phyloP scores from a whole-genome alignment of 148 eudicot species.

The Beta vulgaris region DNA sequence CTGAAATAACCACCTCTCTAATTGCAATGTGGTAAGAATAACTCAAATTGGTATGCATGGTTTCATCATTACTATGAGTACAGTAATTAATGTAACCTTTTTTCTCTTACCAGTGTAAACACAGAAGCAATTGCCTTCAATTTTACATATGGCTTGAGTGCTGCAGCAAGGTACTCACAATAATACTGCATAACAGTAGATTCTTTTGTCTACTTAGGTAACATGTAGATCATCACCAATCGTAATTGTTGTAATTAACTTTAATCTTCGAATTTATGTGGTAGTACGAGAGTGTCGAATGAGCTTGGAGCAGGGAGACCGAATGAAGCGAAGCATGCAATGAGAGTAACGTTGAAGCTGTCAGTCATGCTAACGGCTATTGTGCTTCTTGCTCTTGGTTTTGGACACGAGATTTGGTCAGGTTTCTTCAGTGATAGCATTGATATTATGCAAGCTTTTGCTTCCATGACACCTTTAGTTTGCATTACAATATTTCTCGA shows the following conservation, averaged over 20 bases:
- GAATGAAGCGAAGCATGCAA: slow-evolving; percentile 55
- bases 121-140: slow-evolving; percentile 69
- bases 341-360: slow-evolving; percentile 61
- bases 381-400: slow-evolving; percentile 43
- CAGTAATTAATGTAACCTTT: neutral
- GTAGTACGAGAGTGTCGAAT: slow-evolving; percentile 84
- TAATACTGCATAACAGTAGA: too few species aligned
- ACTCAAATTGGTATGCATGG: too few species aligned
- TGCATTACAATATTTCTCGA: slow-evolving; percentile 54
- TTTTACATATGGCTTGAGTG: slow-evolving; percentile 71
- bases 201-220: neutral
- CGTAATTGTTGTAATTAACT: too few species aligned
- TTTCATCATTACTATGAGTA: too few species aligned
- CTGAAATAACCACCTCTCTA: slow-evolving; percentile 63
- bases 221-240: too few species aligned
- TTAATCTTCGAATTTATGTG: too few species aligned
- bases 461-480: slow-evolving; percentile 69
- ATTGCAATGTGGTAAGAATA: slow-evolving; percentile 81
- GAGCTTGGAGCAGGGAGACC: slow-evolving; percentile 74
- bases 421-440: slow-evolving; percentile 54
- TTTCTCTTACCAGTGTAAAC: slow-evolving; percentile 49
- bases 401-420: slow-evolving; percentile 70
- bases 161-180: slow-evolving; percentile 71
- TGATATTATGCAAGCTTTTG: slow-evolving; percentile 39
- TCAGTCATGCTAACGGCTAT: slow-evolving; percentile 43